Base-by-base conservation (phyloP, 208 protist genomes). In the Porcisia hertigi region DNA sequence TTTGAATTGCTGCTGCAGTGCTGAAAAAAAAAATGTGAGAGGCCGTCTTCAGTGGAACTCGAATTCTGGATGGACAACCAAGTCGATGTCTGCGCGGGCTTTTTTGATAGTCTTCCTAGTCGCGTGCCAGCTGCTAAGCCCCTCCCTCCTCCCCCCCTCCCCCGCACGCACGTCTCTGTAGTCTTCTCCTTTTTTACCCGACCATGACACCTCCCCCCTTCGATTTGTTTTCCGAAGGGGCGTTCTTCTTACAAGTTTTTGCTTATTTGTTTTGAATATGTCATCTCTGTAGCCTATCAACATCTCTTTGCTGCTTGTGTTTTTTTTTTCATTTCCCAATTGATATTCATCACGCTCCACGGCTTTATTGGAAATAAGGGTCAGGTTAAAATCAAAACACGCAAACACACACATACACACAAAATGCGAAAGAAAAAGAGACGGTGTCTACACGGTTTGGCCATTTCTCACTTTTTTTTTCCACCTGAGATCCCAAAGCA, bases 251-350 rank as follows among this genome's bases (percentile, higher is more conserved):
- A 4, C 16, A 8, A 43, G 16, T 64, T 18, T 7, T 43, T 75
- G 71, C 53, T 73, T 3, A 73, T 64, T 81, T n/a, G 83, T 71
- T 30, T 75, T 77, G 7, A 58, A 71, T 71, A 72, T 69, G 60
- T 60, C 18, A 47, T 11, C 57, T 43, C 5, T 82, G 39, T 81
- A 41, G 34, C 6, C 20, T 47, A 66, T 62, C 53, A 49, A 34
- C 8, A 43, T 36, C 70, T 52, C 47, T 75, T 71, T 52, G 47
- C 25, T 72, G 39, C 49, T 58, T 80, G 30, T 30, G 30, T 30
- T 30, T 53, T 66, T 12, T 82, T 25, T 36, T 53, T 69, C 20
- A 39, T 47, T 76, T 25, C 60, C 23, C 59, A 71, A 53, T 57
- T 23, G n/a, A 23, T 7, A 58, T 60, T 57, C 45, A n/a, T 62